These are phyloP conservation scores for Daphne laureola DNA, from an alignment of 441 rosid species.

Conservation along the genomic window DNA sequence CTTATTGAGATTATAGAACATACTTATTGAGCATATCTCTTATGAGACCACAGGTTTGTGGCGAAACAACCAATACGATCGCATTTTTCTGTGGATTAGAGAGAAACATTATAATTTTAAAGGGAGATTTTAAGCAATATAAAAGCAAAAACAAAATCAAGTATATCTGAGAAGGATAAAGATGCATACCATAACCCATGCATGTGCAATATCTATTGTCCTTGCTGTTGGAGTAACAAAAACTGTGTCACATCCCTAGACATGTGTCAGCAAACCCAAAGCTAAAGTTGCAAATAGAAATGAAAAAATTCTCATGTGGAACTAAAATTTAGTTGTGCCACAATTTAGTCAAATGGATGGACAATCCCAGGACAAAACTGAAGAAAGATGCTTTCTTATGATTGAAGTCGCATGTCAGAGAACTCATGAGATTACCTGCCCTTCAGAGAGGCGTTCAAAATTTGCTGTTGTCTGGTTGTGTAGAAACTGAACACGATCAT, in stretches of 20 bases:
- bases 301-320: no score
- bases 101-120: constrained; percentile 3
- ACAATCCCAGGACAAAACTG: no score
- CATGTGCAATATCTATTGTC: constrained; percentile 72
- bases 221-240: constrained; percentile 87
- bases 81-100: constrained; percentile 64
- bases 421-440: constrained; percentile 38
- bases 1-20: constrained; percentile 10
- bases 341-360: no score
- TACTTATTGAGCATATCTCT: constrained; percentile 68
- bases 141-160: background rate
- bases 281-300: background rate
- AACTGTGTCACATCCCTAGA: constrained; percentile 82
- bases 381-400: background rate
- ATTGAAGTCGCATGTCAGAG: background rate
- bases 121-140: background rate
- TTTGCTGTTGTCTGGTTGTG: constrained; percentile 88
- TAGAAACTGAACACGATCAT: constrained; percentile 76
- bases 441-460: constrained; percentile 69
- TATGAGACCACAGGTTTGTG: constrained; percentile 46
- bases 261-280: constrained; percentile 26
- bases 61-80: constrained; percentile 57
- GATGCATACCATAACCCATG: constrained; percentile 73
- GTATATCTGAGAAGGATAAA: constrained; percentile 12
- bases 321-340: no score